A percentile compares a stretch with the other conserved stretches of the same genome.
Conservation (phyloP, 2,329 filamentous ascomycete genomes). For the Nemania bipapillata region DNA sequence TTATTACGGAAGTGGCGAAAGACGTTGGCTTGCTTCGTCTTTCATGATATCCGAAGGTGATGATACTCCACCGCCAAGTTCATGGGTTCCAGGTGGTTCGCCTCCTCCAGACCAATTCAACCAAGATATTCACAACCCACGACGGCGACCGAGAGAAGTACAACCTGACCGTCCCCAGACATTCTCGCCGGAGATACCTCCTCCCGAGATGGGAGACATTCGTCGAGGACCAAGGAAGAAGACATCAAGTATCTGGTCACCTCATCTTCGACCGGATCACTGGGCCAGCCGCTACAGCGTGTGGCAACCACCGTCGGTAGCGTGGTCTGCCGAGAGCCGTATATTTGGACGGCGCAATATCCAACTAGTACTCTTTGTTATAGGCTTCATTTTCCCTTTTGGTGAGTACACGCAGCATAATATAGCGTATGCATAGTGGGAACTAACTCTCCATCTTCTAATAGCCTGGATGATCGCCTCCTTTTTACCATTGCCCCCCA, state of each 20-base stretch:
- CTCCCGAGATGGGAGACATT: constrained; percentile 46
- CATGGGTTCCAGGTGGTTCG: constrained; percentile 59
- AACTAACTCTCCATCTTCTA: constrained; percentile 37
- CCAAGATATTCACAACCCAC: constrained; percentile 48
- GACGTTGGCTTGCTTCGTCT: constrained; percentile 61
- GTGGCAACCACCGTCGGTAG: constrained; percentile 79
- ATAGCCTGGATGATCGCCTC: constrained; percentile 83
- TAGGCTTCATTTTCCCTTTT: constrained; percentile 82
- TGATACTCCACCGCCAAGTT: constrained; percentile 61
- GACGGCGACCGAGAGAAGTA: constrained; percentile 48
- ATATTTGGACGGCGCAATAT: constrained; percentile 74
- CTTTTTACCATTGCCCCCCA: constrained; percentile 74
- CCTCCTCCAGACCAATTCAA: constrained; percentile 62
- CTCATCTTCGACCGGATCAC: constrained; percentile 74
- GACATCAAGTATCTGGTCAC: constrained; percentile 75
- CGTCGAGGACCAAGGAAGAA: constrained; percentile 57
- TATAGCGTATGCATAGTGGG: neutral
- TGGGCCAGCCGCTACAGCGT: constrained; percentile 68
- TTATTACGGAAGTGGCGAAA: constrained; percentile 76
- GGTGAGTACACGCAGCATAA: constrained; percentile 58
- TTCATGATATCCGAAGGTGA: constrained; percentile 61
- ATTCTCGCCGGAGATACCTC: constrained; percentile 59
- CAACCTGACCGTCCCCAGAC: constrained; percentile 49
- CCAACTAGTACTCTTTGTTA: constrained; percentile 78
- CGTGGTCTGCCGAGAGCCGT: constrained; percentile 70